Evolutionary conservation across 768 basidiomycete genomes (phyloP), one percentile per base, ranked within the genome.

Genomic region (Boletus tomentosulus): DNA sequence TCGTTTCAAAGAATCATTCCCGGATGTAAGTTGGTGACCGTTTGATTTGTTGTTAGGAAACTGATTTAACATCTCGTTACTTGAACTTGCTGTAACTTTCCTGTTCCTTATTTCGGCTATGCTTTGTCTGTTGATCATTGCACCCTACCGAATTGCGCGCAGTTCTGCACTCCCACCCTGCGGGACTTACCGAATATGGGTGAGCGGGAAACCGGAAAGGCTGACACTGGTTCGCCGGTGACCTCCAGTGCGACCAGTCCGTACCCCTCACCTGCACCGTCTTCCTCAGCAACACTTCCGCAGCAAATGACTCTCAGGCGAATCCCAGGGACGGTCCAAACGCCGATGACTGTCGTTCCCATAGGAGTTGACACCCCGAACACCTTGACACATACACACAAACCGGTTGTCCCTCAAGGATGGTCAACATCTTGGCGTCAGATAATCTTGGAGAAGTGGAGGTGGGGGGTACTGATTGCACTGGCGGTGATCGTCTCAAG

Each of bases 171-270:
- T 30, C 76, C 82, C 11, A 72, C 73, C 16, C 78, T 82, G 64
- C 83, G 77, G 43, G 85, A 94, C 64, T 71, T 95, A 28, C 96
- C 96, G 0, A 97, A 97, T 72, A 98, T 98, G 96, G 93, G 87
- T 22, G 79, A 89, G 69, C 83, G 79, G 59, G 88, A 88, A 61
- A 78, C 81, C 43, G 87, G 85, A 9, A 78, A 76, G 50, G 64
- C 79, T 6, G 67, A 65, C 63, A 35, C 44, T 59, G 53, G 44
- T 70, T 48, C 65, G 66, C 44, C 57, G 64, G 52, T 53, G 58
- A 57, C 57, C 57, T 38, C 46, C 52, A 56, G 48, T 58, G 45
- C 48, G 51, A 39, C 51, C 45, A 60, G 53, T 58, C 52, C 54
- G 43, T 62, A 46, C 38, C 45, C 53, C 31, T 58, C 54, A 55